phyloP scores from a whole-genome alignment of 2,329 filamentous ascomycete species.

The Phialemonium atrogriseum region DNA sequence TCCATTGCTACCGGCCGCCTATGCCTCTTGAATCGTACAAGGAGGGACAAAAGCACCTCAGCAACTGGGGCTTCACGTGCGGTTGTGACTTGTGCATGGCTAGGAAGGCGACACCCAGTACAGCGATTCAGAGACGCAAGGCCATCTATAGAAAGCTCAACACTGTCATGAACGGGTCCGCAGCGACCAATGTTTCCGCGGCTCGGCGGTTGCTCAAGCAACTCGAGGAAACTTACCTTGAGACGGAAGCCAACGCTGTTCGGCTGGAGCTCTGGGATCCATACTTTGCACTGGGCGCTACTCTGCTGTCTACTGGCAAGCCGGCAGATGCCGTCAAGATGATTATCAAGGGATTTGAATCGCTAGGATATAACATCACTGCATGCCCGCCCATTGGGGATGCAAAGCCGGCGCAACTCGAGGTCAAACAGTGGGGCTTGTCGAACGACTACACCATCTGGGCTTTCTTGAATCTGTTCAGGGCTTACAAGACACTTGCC shows the following conservation, averaged over 20 bases:
- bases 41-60: slow-evolving; percentile 20
- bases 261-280: slow-evolving; percentile 13
- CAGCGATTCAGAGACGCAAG: slow-evolving; percentile 10
- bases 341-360: slow-evolving; percentile 15
- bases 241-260: slow-evolving; percentile 5
- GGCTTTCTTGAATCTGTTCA: too few relatives aligned
- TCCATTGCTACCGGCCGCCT: slow-evolving; percentile 26
- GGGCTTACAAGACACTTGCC: too few relatives aligned
- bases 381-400: too few relatives aligned
- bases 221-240: slow-evolving; percentile 16
- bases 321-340: slow-evolving; percentile 10
- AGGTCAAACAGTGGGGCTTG: too few relatives aligned
- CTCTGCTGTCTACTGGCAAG: slow-evolving; percentile 1
- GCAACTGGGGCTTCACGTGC: slow-evolving; percentile 33
- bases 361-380: slow-evolving; percentile 17
- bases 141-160: slow-evolving; percentile 5
- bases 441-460: too few relatives aligned
- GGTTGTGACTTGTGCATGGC: slow-evolving; percentile 28
- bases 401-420: too few relatives aligned
- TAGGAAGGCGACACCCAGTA: slow-evolving; percentile 12
- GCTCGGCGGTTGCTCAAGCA: slow-evolving; percentile 10
- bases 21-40: slow-evolving; percentile 14
- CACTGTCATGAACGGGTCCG: too few relatives aligned
- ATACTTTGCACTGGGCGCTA: slow-evolving; percentile 11
- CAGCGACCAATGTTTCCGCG: too few relatives aligned